A percentile compares a stretch with the other conserved stretches of the same genome.
phyloP scores from a whole-genome alignment of 257 asterid species.

The Nicotiana otophora region DNA sequence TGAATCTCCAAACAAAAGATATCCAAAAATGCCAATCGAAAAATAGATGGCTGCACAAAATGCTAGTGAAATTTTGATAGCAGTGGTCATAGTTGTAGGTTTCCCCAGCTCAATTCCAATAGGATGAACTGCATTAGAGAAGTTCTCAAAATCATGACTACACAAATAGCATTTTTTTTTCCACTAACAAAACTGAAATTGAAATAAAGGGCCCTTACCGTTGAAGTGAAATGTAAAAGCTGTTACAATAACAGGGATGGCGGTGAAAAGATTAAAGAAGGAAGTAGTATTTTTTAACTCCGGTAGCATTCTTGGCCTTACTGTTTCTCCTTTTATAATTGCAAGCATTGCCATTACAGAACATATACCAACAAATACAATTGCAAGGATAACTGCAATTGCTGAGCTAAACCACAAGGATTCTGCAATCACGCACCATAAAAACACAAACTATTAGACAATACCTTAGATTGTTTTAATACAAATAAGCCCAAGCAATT shows the following conservation, averaged over 20 bases:
- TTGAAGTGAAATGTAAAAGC: conserved; percentile 87
- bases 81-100: conserved; percentile 73
- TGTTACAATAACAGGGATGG: conserved; percentile 74
- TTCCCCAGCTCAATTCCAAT: conserved; percentile 81
- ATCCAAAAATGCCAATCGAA: conserved; percentile 85
- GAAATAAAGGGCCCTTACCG: conserved; percentile 31
- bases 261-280: conserved; percentile 82
- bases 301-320: conserved; percentile 53
- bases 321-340: conserved; percentile 48
- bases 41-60: conserved; percentile 58
- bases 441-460: too few species aligned
- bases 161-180: too few species aligned
- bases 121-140: conserved; percentile 68
- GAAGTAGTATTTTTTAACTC: conserved; percentile 49
- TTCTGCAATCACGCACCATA: conserved; percentile 36
- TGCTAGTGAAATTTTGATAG: conserved; percentile 57
- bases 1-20: conserved; percentile 80
- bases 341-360: conserved; percentile 67
- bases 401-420: conserved; percentile 81
- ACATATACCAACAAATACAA: conserved; percentile 77
- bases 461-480: neutral
- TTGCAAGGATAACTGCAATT: too few species aligned
- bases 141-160: too few species aligned
- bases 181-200: neutral
- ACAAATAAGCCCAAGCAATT: neutral